A percentile compares a stretch with the other conserved stretches of the same genome.
phyloP scores from a whole-genome alignment of 2,329 filamentous ascomycete genomes.

The Microdochium bolleyi region DNA sequence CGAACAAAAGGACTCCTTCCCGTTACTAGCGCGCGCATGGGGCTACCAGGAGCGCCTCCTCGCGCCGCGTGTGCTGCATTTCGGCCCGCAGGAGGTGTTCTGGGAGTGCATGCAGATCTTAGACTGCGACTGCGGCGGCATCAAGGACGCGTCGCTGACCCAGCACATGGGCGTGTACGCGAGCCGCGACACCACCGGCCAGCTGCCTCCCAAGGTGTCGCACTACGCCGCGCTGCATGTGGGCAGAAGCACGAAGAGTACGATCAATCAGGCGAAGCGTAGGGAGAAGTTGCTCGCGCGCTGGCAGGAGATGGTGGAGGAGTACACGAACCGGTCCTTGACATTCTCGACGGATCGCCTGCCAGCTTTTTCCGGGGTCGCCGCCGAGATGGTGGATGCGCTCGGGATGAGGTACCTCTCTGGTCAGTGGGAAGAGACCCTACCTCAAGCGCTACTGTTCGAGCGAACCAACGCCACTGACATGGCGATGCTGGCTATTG shows the following conservation, averaged over 20 bases:
- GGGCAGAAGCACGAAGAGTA: not conserved
- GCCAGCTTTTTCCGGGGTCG: slow-evolving; percentile 5
- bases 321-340: slow-evolving; percentile 2
- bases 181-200: not conserved
- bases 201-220: slow-evolving; percentile 1
- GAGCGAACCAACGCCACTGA: slow-evolving; percentile 1
- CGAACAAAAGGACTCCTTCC: slow-evolving; percentile 2
- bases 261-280: slow-evolving; percentile 3
- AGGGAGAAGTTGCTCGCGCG: slow-evolving; percentile 9
- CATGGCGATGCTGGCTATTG: not conserved
- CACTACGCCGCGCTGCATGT: slow-evolving; percentile 1
- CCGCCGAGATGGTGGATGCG: slow-evolving; percentile 2
- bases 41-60: slow-evolving; percentile 6
- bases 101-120: slow-evolving; percentile 1
- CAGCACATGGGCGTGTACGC: not conserved
- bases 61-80: slow-evolving; percentile 2
- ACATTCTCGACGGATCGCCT: slow-evolving; percentile 3
- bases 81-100: slow-evolving; percentile 3
- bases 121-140: slow-evolving; percentile 1
- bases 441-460: slow-evolving; percentile 3
- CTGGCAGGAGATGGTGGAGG: slow-evolving; percentile 4
- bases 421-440: slow-evolving; percentile 5
- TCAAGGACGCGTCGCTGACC: not conserved
- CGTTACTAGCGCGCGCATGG: slow-evolving; percentile 4
- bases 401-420: slow-evolving; percentile 3